Conservation (phyloP, 306 rosid genomes). For the Quercus berberidifolia region DNA sequence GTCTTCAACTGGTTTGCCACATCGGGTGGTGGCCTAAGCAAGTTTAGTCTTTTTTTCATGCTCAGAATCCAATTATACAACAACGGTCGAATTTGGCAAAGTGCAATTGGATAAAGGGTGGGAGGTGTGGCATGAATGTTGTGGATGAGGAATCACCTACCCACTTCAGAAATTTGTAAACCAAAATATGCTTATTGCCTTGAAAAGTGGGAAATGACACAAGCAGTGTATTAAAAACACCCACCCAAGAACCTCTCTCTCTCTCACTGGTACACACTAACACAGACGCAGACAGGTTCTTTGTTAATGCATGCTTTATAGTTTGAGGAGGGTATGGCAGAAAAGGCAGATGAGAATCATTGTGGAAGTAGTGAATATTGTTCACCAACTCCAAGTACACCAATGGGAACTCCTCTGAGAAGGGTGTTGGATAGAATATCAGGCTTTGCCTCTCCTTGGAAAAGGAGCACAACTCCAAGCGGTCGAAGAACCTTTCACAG, state of each 20-base stretch:
- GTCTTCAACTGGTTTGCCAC: not conserved
- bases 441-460: slow-evolving; percentile 41
- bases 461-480: slow-evolving; percentile 35
- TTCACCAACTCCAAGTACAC: slow-evolving; percentile 29
- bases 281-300: slow-evolving; percentile 15
- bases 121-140: slow-evolving; percentile 35
- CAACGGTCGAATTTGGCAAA: slow-evolving; percentile 19
- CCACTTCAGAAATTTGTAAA: slow-evolving; percentile 19
- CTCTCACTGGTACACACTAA: slow-evolving; percentile 27
- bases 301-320: slow-evolving; percentile 22
- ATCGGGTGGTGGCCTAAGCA: not conserved
- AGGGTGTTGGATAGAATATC: slow-evolving; percentile 49
- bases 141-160: slow-evolving; percentile 46
- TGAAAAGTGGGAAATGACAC: slow-evolving; percentile 62
- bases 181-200: slow-evolving; percentile 22
- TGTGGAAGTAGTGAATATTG: slow-evolving; percentile 32
- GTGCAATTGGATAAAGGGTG: not conserved
- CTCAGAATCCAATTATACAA: not conserved
- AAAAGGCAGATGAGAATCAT: slow-evolving; percentile 29
- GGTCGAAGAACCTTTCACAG: slow-evolving; percentile 65
- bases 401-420: slow-evolving; percentile 47
- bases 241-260: slow-evolving; percentile 25
- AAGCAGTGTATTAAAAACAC: slow-evolving; percentile 33
- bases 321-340: slow-evolving; percentile 25
- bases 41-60: not conserved